Base-by-base conservation (phyloP, 805 yeast genomes). In the Yamadazyma ubonensis region DNA sequence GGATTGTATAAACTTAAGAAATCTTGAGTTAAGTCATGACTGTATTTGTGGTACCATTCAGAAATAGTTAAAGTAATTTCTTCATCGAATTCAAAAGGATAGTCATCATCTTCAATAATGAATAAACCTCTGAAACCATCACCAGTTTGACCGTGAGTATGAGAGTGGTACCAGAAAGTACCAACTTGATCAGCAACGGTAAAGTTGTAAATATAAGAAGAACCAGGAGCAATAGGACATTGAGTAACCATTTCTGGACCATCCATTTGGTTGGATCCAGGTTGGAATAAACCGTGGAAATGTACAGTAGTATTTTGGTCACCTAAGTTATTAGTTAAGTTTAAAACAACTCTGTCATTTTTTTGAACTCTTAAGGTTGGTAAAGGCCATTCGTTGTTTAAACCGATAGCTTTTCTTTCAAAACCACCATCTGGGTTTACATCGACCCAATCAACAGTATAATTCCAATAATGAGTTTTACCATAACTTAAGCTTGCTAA, bases 161-260 rank as follows among this genome's bases (percentile, higher is more conserved):
- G 99, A 21, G 98, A 87, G 65, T 93, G 99, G 73, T 91, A 93
- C 99, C 99, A 93, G 73, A 73, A 93, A 14, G 96, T 77, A 55
- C 99, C 99, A 42, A 73, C 79, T 65, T 93, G 96, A 46, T 77
- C 72, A 36, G 76, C 77, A 45, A 89, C 87, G 19, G 96, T 84
- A 65, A 93, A 93, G 71, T 91, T 89, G 73, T 93, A 93, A 47
- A 82, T 63, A 65, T 78, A 71, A 14, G 85, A 75, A 45, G 77
- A 76, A 39, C 85, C 85, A 5, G 95, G 84, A n/a, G 86, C 81
- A 49, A 88, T 82, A 20, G 96, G 95, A 74, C 98, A 93, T 65
- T 91, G 97, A 25, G 86, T 79, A 33, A 91, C 72, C 77, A 78
- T 70, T 53, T 84, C 85, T 11, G 96, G 95, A 43, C 99, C 99